Base-by-base conservation (phyloP, 1,284 basidiomycete species). In the Ceratobasidium theobromae region DNA sequence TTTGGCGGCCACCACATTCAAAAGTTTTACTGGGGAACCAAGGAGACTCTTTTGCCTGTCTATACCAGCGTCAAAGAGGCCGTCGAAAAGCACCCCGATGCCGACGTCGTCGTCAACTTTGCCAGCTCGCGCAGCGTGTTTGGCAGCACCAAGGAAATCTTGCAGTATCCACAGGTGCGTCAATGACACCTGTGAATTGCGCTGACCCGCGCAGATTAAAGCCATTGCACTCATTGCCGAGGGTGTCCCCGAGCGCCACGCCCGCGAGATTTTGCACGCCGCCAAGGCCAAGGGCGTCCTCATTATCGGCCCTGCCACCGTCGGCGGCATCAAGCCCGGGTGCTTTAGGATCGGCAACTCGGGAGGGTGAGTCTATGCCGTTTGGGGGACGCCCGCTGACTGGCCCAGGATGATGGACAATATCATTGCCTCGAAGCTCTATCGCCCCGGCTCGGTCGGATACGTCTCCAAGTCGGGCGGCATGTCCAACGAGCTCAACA, bases 401-500 rank as follows among this genome's bases (percentile, higher is more conserved):
- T 48, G 25, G 28, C 58, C 0, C 71, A 87, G 91, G 76, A 98
- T 98, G 96, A 98, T 98, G 95, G 97, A 99, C 84, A 99, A 98
- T 84, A 96, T 98, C 80, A 95, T 98, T 74, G 82, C 95, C 14
- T 98, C 95, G 71, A 99, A 98, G 84, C 91, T 99, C 71, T 99
- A 98, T 87, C 93, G 95, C 74, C 81, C 95, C 51, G 97, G 96
- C 69, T 95, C 95, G 23, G 93, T 99, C 73, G 96, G 94, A 75
- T 98, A 98, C 80, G 96, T 99, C 76, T 98, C 94, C 79, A 99
- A 99, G 83, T 98, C 96, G 12, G 96, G 96, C 72, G 96, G 97
- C 78, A 99, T 99, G 97, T 99, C 96, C 73, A 99, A 99, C 83
- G 97, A 99, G 81, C 84, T 99, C 73, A 98, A 99, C 91, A 99